Conservation (phyloP, 768 basidiomycete genomes). For the Mrakia frigida region DNA sequence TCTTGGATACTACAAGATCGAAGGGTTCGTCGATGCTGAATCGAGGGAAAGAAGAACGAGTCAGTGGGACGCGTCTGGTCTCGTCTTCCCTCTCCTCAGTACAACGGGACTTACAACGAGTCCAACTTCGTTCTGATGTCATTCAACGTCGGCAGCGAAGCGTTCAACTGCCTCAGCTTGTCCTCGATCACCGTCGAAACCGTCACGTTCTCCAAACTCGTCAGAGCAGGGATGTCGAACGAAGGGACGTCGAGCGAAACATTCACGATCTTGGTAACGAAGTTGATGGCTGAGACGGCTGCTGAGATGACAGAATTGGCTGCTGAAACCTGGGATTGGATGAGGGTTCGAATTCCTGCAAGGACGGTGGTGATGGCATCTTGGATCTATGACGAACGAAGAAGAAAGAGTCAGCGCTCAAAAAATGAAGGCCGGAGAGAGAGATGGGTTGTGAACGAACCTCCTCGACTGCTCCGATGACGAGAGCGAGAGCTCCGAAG, state of each 20-base stretch:
- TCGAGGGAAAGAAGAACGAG: neutral
- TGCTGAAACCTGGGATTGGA: constrained; percentile 62
- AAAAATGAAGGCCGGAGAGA: too few relatives aligned
- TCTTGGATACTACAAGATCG: constrained; percentile 56
- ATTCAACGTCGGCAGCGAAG: constrained; percentile 68
- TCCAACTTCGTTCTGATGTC: constrained; percentile 66
- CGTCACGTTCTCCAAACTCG: constrained; percentile 66
- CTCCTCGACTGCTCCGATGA: constrained; percentile 77
- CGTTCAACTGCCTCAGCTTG: constrained; percentile 69
- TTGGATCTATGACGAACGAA: constrained; percentile 58
- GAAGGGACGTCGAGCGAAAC: constrained; percentile 59
- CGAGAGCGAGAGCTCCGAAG: constrained; percentile 67
- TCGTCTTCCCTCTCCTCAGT: neutral
- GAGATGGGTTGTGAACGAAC: constrained; percentile 49
- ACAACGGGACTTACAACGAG: constrained; percentile 55
- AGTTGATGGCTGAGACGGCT: constrained; percentile 66
- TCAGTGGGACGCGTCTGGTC: neutral
- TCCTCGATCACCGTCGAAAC: constrained; percentile 73
- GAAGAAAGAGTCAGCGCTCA: neutral
- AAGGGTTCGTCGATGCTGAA: constrained; percentile 31
- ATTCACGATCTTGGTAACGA: constrained; percentile 40
- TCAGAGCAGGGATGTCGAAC: constrained; percentile 69
- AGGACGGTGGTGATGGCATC: constrained; percentile 60
- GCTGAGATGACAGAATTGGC: constrained; percentile 65
- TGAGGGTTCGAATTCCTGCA: constrained; percentile 58